Percentiles rank a stretch among this genome's conserved stretches.
These are phyloP conservation scores for Alternaria arborescens DNA, from an alignment of 2,329 filamentous ascomycete genomes.

Conservation along the genomic window DNA sequence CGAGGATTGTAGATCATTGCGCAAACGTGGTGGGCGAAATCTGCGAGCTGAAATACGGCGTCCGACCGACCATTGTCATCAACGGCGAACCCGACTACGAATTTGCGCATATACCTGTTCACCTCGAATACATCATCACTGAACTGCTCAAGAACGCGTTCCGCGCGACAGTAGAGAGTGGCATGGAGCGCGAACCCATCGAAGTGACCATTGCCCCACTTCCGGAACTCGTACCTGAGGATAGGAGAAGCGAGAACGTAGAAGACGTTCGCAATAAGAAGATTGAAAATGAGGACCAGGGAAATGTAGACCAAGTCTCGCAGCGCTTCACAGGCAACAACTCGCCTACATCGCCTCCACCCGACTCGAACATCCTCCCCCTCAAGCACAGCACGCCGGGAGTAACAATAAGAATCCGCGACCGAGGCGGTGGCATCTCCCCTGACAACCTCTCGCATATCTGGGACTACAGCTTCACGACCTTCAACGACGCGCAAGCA, in stretches of 20 bases:
- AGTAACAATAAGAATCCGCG: slow-evolving; percentile 93
- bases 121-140: slow-evolving; percentile 96
- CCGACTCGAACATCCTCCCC: slow-evolving; percentile 53
- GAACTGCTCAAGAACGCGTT: slow-evolving; percentile 98
- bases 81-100: slow-evolving; percentile 87
- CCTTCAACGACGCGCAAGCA: slow-evolving; percentile 76
- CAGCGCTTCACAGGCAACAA: slow-evolving; percentile 39
- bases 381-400: slow-evolving; percentile 70
- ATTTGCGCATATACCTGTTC: slow-evolving; percentile 93
- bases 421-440: slow-evolving; percentile 91
- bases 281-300: slow-evolving; percentile 43
- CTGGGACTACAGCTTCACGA: slow-evolving; percentile 98
- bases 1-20: slow-evolving; percentile 81
- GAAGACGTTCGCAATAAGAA: slow-evolving; percentile 19
- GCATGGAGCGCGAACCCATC: slow-evolving; percentile 80
- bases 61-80: slow-evolving; percentile 80
- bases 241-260: slow-evolving; percentile 16
- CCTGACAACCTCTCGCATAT: slow-evolving; percentile 85
- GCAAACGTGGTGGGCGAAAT: slow-evolving; percentile 94
- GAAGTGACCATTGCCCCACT: slow-evolving; percentile 89
- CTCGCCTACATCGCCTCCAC: slow-evolving; percentile 28
- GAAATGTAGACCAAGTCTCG: slow-evolving; percentile 44
- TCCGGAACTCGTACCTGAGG: slow-evolving; percentile 57
- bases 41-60: slow-evolving; percentile 94
- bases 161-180: slow-evolving; percentile 86